Conservation (phyloP, 345 rosid species). For the Syzygium aqueum region DNA sequence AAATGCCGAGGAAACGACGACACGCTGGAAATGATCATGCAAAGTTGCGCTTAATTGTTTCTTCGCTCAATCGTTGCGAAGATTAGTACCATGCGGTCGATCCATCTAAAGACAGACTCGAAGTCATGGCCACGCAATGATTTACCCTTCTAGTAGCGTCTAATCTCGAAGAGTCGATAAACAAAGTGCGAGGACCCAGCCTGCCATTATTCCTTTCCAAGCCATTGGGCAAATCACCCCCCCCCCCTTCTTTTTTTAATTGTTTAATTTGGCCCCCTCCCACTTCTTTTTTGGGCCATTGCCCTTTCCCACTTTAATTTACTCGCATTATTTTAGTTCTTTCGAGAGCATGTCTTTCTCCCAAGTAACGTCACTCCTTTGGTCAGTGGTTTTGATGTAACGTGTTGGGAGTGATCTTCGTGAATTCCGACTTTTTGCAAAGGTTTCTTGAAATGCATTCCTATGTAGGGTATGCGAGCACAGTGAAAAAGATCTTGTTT, state of each 20-base stretch:
- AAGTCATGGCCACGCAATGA: neutral
- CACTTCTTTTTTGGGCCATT: neutral
- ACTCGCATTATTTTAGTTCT: neutral
- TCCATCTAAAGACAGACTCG: neutral
- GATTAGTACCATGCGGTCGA: neutral
- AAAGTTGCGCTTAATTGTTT: neutral
- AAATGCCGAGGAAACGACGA: neutral
- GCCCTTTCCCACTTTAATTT: neutral
- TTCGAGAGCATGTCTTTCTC: neutral
- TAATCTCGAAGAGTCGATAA: neutral
- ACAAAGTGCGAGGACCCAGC: neutral
- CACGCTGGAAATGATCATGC: neutral
- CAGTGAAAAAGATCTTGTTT: neutral
- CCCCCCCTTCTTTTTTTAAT: neutral
- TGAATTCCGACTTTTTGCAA: constrained; percentile 2
- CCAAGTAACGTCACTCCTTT: neutral
- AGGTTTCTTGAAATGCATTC: neutral
- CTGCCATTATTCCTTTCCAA: neutral
- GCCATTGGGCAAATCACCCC: neutral
- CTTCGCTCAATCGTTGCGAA: neutral
- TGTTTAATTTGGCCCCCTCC: neutral
- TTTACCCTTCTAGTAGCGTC: neutral
- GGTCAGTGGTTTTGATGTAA: constrained; percentile 7
- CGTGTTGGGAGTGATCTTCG: constrained; percentile 17
- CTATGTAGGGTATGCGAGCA: neutral